Conservation (phyloP, 345 rosid species). For the Eucalyptus regnans region DNA sequence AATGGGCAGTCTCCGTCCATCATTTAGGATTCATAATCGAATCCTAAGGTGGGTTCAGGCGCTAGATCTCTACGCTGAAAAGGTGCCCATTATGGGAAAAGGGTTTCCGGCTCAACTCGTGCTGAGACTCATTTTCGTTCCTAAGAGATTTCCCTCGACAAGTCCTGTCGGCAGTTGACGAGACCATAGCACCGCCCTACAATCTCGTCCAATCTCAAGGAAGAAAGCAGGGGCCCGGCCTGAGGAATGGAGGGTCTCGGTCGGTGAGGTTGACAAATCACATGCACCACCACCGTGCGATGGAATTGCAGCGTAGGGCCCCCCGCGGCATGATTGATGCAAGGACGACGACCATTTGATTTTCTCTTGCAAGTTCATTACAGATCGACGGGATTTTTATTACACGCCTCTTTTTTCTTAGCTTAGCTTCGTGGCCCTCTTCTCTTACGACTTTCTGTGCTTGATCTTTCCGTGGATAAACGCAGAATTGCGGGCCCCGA, state of each 20-base stretch:
- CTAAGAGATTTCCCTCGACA: background rate
- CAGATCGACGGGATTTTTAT: background rate
- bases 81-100: background rate
- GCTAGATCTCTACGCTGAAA: background rate
- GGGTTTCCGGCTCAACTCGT: background rate
- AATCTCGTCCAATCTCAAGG: background rate
- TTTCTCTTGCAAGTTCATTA: background rate
- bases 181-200: background rate
- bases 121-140: background rate
- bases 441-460: background rate
- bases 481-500: background rate
- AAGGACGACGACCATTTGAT: background rate
- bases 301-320: background rate
- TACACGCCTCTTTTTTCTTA: background rate
- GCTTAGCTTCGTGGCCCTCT: background rate
- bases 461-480: background rate
- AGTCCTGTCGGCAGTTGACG: background rate
- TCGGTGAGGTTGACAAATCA: background rate
- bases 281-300: background rate
- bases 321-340: background rate
- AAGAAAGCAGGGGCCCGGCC: background rate
- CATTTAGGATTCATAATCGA: background rate
- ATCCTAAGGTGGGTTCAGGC: background rate
- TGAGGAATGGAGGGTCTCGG: background rate
- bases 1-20: background rate